A percentile compares a stretch with the other conserved stretches of the same genome.
These are phyloP conservation scores for Spiromyces aspiralis DNA, from an alignment of 371 early-diverging fungal species.

Conservation along the genomic window DNA sequence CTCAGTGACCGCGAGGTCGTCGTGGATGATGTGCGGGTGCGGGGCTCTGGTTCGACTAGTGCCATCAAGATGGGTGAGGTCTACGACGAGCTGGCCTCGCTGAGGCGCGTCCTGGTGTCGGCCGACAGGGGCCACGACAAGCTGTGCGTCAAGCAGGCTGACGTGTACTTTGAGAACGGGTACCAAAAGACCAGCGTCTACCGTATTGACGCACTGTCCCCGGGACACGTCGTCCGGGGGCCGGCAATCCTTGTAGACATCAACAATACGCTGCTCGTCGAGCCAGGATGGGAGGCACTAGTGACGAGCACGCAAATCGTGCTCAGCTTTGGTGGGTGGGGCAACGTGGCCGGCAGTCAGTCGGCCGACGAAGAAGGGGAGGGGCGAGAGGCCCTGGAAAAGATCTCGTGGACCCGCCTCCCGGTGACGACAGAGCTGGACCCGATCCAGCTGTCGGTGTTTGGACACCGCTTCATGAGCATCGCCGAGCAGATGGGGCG, in stretches of 20 bases:
- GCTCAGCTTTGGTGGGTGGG: constrained; percentile 19
- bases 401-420: constrained; percentile 3
- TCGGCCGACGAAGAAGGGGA: too few relatives aligned
- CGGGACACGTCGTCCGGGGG: constrained; percentile 55
- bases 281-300: constrained; percentile 55
- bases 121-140: constrained; percentile 10
- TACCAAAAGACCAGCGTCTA: constrained; percentile 57
- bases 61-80: constrained; percentile 7
- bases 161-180: constrained; percentile 69
- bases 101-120: neutral
- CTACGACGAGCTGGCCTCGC: constrained; percentile 12
- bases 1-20: constrained; percentile 62
- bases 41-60: constrained; percentile 52
- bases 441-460: constrained; percentile 63
- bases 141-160: constrained; percentile 21
- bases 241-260: constrained; percentile 81
- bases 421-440: constrained; percentile 5
- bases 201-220: constrained; percentile 35
- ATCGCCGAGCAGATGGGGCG: constrained; percentile 97
- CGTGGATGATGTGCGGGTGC: constrained; percentile 85
- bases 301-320: constrained; percentile 66
- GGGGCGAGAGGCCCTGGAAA: too few relatives aligned
- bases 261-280: constrained; percentile 75
- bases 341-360: neutral
- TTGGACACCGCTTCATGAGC: constrained; percentile 92